Conservation (phyloP, 2,329 filamentous ascomycete genomes). For the Aspergillus novofumigatus region DNA sequence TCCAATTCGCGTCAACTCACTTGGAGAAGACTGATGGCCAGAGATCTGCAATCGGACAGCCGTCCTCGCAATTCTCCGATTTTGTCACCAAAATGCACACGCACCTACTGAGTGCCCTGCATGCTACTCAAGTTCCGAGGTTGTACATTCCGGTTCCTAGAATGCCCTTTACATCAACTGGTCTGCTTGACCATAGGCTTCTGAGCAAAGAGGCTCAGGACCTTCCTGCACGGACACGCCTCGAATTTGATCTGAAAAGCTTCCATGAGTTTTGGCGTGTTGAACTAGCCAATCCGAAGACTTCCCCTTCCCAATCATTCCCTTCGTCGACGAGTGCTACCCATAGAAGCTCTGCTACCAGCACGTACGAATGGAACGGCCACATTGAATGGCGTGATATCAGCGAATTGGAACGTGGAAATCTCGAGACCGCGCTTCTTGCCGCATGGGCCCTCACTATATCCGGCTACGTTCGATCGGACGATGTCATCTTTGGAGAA, state of each 20-base stretch:
- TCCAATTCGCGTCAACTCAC: slow-evolving; percentile 8
- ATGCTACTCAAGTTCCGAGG: slow-evolving; percentile 33
- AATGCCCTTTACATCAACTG: slow-evolving; percentile 29
- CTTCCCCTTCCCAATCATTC: slow-evolving; percentile 3
- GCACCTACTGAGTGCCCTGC: slow-evolving; percentile 22
- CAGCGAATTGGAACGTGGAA: slow-evolving; percentile 4
- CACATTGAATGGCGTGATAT: slow-evolving; percentile 8
- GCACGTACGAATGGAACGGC: slow-evolving; percentile 2
- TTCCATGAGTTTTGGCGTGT: slow-evolving; percentile 20
- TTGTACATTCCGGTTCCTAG: slow-evolving; percentile 29
- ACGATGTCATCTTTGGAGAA: slow-evolving; percentile 42
- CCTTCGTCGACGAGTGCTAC: slow-evolving; percentile 8
- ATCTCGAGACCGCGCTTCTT: slow-evolving; percentile 31
- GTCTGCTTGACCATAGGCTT: slow-evolving; percentile 30
- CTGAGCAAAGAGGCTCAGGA: slow-evolving; percentile 11
- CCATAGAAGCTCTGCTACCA: slow-evolving; percentile 8
- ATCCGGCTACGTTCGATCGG: slow-evolving; percentile 33
- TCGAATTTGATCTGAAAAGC: slow-evolving; percentile 16
- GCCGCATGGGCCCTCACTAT: slow-evolving; percentile 41
- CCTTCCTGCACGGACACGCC: slow-evolving; percentile 8
- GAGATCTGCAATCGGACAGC: slow-evolving; percentile 7
- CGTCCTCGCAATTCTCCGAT: slow-evolving; percentile 12
- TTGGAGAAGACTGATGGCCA: not conserved
- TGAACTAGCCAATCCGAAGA: slow-evolving; percentile 8
- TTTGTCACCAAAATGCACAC: slow-evolving; percentile 13